A percentile compares a stretch with the other conserved stretches of the same genome.
Conservation (phyloP, 495 filamentous ascomycete genomes). For the Aspergillus conjunctus region DNA sequence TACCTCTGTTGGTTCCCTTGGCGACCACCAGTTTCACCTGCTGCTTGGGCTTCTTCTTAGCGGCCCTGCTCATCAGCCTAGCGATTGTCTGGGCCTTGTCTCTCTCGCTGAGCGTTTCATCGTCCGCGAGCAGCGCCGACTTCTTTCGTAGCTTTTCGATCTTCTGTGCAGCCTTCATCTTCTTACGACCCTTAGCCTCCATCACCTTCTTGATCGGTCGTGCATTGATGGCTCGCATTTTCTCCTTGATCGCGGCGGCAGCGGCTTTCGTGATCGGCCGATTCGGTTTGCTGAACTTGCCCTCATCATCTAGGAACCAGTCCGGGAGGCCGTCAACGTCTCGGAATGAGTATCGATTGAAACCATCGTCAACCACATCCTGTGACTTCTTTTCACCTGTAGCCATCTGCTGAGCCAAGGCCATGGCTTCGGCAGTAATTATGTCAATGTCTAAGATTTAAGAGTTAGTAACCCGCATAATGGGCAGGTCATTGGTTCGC, state of each 20-base stretch:
- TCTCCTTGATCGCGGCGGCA: slow-evolving; percentile 92
- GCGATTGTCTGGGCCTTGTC: slow-evolving; percentile 88
- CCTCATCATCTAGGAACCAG: slow-evolving; percentile 97
- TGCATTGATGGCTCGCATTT: slow-evolving; percentile 89
- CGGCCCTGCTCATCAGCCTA: slow-evolving; percentile 77
- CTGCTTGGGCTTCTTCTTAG: slow-evolving; percentile 81
- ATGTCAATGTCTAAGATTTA: slow-evolving; percentile 83
- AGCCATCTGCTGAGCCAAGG: slow-evolving; percentile 89
- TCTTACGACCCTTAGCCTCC: slow-evolving; percentile 94
- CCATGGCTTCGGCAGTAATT: slow-evolving; percentile 98
- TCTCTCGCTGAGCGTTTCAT: slow-evolving; percentile 88
- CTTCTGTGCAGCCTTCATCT: slow-evolving; percentile 86
- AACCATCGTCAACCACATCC: slow-evolving; percentile 85
- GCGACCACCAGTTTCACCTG: slow-evolving; percentile 91
- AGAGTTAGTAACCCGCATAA: slow-evolving; percentile 31
- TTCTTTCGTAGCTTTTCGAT: slow-evolving; percentile 96
- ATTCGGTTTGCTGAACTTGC: slow-evolving; percentile 76
- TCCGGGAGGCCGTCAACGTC: slow-evolving; percentile 93
- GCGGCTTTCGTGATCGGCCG: slow-evolving; percentile 89
- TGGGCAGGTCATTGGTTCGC: background rate
- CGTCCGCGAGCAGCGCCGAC: slow-evolving; percentile 79
- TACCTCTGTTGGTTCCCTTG: slow-evolving; percentile 78
- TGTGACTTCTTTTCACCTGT: slow-evolving; percentile 75
- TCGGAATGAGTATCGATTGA: slow-evolving; percentile 89
- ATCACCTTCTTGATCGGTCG: slow-evolving; percentile 99